Percentiles rank a stretch among this genome's conserved stretches.
These are phyloP conservation scores for Aspergillus aculeatus DNA, from an alignment of 2,329 filamentous ascomycete species.

Conservation along the genomic window DNA sequence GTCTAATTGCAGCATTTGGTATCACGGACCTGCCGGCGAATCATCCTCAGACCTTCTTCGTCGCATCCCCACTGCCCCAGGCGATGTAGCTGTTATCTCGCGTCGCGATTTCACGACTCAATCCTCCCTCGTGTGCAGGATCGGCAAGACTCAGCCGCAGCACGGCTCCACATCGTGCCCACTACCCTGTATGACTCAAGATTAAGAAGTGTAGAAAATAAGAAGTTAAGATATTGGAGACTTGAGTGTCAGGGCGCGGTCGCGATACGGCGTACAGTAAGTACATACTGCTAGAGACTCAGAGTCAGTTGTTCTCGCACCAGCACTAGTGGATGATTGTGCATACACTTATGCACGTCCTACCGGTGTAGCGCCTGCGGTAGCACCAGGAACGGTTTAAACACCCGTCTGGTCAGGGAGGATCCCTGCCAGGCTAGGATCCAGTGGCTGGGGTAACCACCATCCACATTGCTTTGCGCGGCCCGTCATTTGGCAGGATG, in stretches of 20 bases:
- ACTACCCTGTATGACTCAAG: not conserved
- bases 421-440: not conserved
- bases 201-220: not conserved
- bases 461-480: not conserved
- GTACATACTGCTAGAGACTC: not conserved
- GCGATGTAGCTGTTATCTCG: not conserved
- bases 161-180: slow-evolving; percentile 2
- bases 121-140: slow-evolving; percentile 5
- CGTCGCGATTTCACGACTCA: not conserved
- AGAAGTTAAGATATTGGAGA: not conserved
- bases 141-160: slow-evolving; percentile 16
- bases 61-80: not conserved
- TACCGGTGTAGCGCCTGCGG: slow-evolving; percentile 1
- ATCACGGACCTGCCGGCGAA: not conserved
- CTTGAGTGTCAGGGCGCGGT: not conserved
- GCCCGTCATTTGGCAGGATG: not conserved
- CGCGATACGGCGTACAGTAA: not conserved
- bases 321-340: not conserved
- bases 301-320: not conserved
- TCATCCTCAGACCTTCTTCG: not conserved
- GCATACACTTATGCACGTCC: slow-evolving; percentile 2
- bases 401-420: not conserved
- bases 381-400: slow-evolving; percentile 11
- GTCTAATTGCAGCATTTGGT: not conserved
- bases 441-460: not conserved